Conservation (phyloP, 257 asterid species). For the Coffea canephora region DNA sequence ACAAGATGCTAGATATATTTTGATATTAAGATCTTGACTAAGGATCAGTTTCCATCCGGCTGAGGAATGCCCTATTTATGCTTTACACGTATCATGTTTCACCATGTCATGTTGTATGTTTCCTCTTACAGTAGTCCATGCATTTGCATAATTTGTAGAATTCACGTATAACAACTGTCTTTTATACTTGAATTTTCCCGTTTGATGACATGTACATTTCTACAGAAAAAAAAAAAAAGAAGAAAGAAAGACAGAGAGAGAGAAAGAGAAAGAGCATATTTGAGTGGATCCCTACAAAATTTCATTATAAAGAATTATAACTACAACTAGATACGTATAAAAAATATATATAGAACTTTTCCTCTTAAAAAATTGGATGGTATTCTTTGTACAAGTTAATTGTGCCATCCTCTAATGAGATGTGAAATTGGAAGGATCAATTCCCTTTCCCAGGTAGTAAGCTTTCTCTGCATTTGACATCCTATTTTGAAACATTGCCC, state of each 20-base stretch:
- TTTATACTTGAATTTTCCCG: too few species aligned
- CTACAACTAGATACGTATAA: not conserved
- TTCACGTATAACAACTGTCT: not conserved
- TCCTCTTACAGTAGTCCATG: too few species aligned
- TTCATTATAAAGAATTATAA: not conserved
- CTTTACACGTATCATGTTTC: too few species aligned
- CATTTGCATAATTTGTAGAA: not conserved
- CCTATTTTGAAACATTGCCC: conserved; percentile 70
- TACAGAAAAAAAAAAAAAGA: too few species aligned
- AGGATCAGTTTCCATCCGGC: too few species aligned
- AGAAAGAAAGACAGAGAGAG: too few species aligned
- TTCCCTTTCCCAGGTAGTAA: conserved; percentile 50
- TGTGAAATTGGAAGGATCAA: conserved; percentile 40
- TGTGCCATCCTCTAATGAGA: conserved; percentile 16
- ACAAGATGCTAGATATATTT: too few species aligned
- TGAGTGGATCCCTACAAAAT: not conserved
- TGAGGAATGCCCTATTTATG: too few species aligned
- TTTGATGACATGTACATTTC: too few species aligned
- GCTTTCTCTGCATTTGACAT: conserved; percentile 59
- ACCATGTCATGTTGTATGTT: too few species aligned
- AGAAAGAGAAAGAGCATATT: not conserved
- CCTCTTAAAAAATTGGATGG: not conserved
- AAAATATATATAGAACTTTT: not conserved
- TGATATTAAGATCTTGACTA: too few species aligned
- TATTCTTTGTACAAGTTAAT: not conserved